Percentiles rank a stretch among this genome's conserved stretches.
phyloP scores from a whole-genome alignment of 1,284 basidiomycete genomes.

The Malassezia brasiliensis region DNA sequence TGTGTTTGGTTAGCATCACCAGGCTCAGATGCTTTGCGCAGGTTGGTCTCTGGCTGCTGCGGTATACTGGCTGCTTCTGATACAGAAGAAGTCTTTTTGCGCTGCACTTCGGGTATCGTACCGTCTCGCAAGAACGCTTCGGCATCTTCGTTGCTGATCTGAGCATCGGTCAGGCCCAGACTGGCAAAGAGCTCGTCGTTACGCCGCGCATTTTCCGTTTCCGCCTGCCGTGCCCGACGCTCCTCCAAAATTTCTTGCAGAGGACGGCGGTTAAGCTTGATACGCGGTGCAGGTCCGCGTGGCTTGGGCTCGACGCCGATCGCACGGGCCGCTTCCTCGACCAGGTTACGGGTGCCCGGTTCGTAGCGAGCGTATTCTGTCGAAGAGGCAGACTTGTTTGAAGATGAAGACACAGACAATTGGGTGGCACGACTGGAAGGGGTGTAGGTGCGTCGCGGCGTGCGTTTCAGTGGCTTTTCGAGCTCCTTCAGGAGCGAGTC shows the following conservation, averaged over 20 bases:
- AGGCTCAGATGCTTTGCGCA: too few species aligned
- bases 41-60: too few species aligned
- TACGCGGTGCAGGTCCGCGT: constrained; percentile 2
- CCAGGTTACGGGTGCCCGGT: constrained; percentile 32
- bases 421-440: constrained; percentile 12
- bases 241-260: constrained; percentile 7
- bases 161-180: constrained; percentile 34
- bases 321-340: constrained; percentile 32
- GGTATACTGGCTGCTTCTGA: too few species aligned
- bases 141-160: constrained; percentile 35
- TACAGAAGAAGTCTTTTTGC: too few species aligned
- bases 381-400: background rate
- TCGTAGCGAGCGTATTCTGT: constrained; percentile 22
- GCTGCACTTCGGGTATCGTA: background rate
- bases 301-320: constrained; percentile 11
- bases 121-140: constrained; percentile 36
- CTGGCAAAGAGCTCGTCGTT: constrained; percentile 39
- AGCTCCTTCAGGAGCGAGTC: constrained; percentile 23
- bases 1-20: too few species aligned
- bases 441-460: constrained; percentile 3
- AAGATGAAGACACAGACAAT: background rate
- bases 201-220: constrained; percentile 21
- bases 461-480: constrained; percentile 14
- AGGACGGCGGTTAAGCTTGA: constrained; percentile 6
- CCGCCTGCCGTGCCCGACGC: constrained; percentile 6